Conservation (phyloP, 2,329 filamentous ascomycete genomes). For the Penicillium sp. region DNA sequence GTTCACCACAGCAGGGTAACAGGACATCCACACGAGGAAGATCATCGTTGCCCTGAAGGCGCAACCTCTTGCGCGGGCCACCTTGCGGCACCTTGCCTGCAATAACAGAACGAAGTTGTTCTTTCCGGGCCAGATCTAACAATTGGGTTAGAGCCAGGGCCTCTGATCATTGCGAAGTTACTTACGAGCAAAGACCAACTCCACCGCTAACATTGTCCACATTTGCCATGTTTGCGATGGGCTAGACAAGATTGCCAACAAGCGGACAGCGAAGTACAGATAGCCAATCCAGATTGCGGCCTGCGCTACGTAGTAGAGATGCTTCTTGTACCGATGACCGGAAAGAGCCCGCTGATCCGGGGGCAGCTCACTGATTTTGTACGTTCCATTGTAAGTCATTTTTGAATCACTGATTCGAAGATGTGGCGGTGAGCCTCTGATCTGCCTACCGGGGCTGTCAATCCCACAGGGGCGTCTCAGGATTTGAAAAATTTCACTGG, state of each 20-base stretch:
- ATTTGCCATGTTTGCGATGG: slow-evolving; percentile 22
- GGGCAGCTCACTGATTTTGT: slow-evolving; percentile 24
- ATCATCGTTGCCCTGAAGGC: slow-evolving; percentile 38
- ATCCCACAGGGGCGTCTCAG: not conserved
- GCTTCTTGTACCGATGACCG: slow-evolving; percentile 17
- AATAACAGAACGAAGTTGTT: slow-evolving; percentile 25
- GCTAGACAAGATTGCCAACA: slow-evolving; percentile 10
- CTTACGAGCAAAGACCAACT: slow-evolving; percentile 27
- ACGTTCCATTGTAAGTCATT: slow-evolving; percentile 6
- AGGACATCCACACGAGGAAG: slow-evolving; percentile 57
- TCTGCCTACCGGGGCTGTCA: not conserved
- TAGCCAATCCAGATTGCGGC: slow-evolving; percentile 17
- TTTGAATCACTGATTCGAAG: not conserved
- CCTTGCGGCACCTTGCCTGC: slow-evolving; percentile 10
- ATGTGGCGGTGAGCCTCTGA: not conserved
- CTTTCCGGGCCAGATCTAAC: slow-evolving; percentile 21
- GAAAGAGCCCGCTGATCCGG: slow-evolving; percentile 12
- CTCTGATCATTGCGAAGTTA: not conserved
- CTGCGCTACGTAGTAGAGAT: slow-evolving; percentile 16
- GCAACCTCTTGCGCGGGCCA: slow-evolving; percentile 20
- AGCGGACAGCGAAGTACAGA: slow-evolving; percentile 23
- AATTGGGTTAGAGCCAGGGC: not conserved
- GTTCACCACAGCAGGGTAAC: slow-evolving; percentile 60
- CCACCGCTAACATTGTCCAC: slow-evolving; percentile 28
- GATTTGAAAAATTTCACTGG: not conserved